Percentiles rank a stretch among this genome's conserved stretches.
Conservation (phyloP, 805 yeast genomes). For the Kuraishia capsulata region DNA sequence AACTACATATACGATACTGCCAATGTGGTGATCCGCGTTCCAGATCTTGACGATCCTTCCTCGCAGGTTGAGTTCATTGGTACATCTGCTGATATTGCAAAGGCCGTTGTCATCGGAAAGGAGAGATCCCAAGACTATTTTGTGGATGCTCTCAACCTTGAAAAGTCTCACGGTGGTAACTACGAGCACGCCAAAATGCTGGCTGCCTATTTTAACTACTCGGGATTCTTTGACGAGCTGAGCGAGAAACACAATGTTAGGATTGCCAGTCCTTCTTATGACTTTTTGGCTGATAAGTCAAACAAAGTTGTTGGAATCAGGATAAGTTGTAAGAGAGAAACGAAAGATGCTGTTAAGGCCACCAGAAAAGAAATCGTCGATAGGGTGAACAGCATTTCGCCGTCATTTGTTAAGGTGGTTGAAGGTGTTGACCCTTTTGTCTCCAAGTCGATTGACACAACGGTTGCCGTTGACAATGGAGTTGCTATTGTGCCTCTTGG, state of each 20-base stretch:
- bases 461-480: conserved; percentile 33
- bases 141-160: conserved; percentile 68
- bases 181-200: conserved; percentile 67
- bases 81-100: conserved; percentile 39
- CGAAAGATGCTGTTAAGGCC: conserved; percentile 33
- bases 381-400: conserved; percentile 64
- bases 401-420: conserved; percentile 49
- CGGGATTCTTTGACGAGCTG: conserved; percentile 37
- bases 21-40: conserved; percentile 49
- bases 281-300: conserved; percentile 30
- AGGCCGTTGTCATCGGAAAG: conserved; percentile 59
- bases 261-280: conserved; percentile 37
- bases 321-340: conserved; percentile 43
- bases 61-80: conserved; percentile 56
- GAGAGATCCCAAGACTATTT: conserved; percentile 47
- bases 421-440: conserved; percentile 63
- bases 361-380: conserved; percentile 70
- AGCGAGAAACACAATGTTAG: conserved; percentile 31
- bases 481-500: conserved; percentile 57
- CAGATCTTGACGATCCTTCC: conserved; percentile 30
- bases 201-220: conserved; percentile 53
- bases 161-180: conserved; percentile 83
- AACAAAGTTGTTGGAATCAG: conserved; percentile 44
- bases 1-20: conserved; percentile 41
- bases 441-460: conserved; percentile 32